Base-by-base conservation (phyloP, 768 basidiomycete genomes). In the Suillus americanus region DNA sequence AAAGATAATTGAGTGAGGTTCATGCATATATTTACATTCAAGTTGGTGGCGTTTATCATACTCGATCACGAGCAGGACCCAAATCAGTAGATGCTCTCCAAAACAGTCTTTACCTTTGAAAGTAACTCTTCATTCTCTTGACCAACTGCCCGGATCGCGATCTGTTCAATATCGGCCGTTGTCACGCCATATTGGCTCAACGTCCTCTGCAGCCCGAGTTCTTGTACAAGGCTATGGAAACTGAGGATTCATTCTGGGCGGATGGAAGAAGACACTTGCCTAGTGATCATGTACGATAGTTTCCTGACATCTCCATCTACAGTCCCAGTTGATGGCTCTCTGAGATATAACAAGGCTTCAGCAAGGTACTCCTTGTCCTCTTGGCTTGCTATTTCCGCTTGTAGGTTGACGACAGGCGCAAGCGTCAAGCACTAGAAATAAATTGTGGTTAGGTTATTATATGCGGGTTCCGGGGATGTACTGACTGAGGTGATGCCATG, bases 401-500 rank as follows among this genome's bases (percentile, higher is more conserved):
- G 83, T 28, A 91, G 74, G 1, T 73, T 78, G 20, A 92, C 84
- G 37, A 86, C 86, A 1, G 89, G 83, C 5, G 86, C 83, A 28
- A 92, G 82, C 7, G 90, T 92, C 61, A 91, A 78, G 72, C 91
- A 92, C 90, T 92, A 61, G 41, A 45, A 40, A 61, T 51, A 55
- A 3, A 28, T 28, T 61, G 6, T n/a, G 63, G 40, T 69, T 51
- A 56, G 60, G 54, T 46, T 56, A 64, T 54, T 20, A 16, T 54
- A 23, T n/a, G 13, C 14, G 23, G 5, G 16, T 38, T 46, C 33
- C 25, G 51, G 20, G 18, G 10, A n/a, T 62, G 61, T 20, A 70
- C 85, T 75, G 66, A 90, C 90, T n/a, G 91, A 92, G 5, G 92
- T 92, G 66, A 92, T 89, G 10, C 92, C 92, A 72, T 94, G 91